A percentile compares a stretch with the other conserved stretches of the same genome.
Conservation (phyloP, 768 basidiomycete species). For the Cantharellus anzutake region DNA sequence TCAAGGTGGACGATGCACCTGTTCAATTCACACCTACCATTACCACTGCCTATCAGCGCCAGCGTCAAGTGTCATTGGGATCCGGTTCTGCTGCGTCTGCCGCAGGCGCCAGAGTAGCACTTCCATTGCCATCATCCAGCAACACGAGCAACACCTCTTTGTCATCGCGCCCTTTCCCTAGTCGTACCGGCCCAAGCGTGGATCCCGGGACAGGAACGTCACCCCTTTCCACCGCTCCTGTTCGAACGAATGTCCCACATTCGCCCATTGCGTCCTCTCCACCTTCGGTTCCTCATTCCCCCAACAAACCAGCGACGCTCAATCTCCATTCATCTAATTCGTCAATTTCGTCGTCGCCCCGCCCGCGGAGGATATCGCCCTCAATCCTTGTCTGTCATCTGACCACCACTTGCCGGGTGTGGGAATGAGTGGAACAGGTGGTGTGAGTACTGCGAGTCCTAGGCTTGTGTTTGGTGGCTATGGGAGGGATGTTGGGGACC, state of each 20-base stretch:
- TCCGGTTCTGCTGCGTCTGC: background rate
- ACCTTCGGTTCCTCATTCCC: background rate
- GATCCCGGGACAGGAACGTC: background rate
- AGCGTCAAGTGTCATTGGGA: background rate
- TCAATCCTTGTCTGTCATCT: background rate
- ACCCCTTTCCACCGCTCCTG: background rate
- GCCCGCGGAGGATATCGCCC: background rate
- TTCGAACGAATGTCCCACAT: background rate
- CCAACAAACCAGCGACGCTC: background rate
- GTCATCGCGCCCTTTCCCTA: background rate
- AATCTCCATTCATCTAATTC: background rate
- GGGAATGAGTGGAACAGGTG: background rate
- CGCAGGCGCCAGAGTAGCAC: background rate
- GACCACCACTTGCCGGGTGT: too few species aligned
- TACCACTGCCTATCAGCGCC: background rate
- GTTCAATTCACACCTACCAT: slow-evolving; percentile 1
- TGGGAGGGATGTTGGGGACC: background rate
- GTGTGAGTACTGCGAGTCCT: background rate
- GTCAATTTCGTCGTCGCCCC: background rate
- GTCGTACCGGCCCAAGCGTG: background rate
- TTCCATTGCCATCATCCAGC: background rate
- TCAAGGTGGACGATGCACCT: background rate
- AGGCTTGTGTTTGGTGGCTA: background rate
- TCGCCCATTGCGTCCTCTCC: background rate
- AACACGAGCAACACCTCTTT: too few species aligned